Percentiles rank a stretch among this genome's conserved stretches.
phyloP scores from a whole-genome alignment of 306 rosid genomes.

The Astragalus glycyphyllos region DNA sequence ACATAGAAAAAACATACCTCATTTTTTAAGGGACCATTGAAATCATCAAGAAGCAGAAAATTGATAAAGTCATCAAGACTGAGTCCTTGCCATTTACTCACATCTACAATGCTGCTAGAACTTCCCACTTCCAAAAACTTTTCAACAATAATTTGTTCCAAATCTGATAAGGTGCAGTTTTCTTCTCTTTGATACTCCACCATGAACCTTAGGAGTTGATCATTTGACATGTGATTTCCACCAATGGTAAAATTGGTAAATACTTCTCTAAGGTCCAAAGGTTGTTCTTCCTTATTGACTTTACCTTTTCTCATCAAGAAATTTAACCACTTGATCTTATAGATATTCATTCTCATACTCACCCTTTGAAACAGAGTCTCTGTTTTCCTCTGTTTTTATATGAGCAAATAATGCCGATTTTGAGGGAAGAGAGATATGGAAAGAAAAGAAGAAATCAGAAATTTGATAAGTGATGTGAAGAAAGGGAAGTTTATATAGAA shows the following conservation, averaged over 20 bases:
- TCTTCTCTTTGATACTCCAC: slow-evolving; percentile 68
- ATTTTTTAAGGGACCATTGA: slow-evolving; percentile 61
- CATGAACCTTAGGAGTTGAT: slow-evolving; percentile 66
- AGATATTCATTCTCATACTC: slow-evolving; percentile 6
- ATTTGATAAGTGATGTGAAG: not conserved
- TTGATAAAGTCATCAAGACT: slow-evolving; percentile 56
- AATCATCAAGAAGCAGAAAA: slow-evolving; percentile 61
- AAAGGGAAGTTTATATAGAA: not conserved
- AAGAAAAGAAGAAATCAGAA: no score
- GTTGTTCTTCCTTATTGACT: slow-evolving; percentile 53
- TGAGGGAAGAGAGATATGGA: not conserved
- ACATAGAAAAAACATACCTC: slow-evolving; percentile 52
- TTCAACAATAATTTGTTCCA: slow-evolving; percentile 50
- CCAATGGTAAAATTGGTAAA: slow-evolving; percentile 61
- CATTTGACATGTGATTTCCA: slow-evolving; percentile 50
- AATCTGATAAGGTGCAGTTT: slow-evolving; percentile 48
- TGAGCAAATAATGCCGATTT: not conserved
- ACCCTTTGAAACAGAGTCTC: not conserved
- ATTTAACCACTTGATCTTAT: slow-evolving; percentile 55
- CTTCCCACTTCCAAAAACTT: slow-evolving; percentile 47
- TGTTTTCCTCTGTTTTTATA: slow-evolving; percentile 38
- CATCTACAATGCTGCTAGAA: slow-evolving; percentile 5
- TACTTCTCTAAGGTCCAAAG: slow-evolving; percentile 62
- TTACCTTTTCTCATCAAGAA: slow-evolving; percentile 65
- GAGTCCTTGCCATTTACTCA: slow-evolving; percentile 36